These are phyloP conservation scores for Globisporangium cylindrosporum DNA, from an alignment of 352 stramenopile species.

Conservation along the genomic window DNA sequence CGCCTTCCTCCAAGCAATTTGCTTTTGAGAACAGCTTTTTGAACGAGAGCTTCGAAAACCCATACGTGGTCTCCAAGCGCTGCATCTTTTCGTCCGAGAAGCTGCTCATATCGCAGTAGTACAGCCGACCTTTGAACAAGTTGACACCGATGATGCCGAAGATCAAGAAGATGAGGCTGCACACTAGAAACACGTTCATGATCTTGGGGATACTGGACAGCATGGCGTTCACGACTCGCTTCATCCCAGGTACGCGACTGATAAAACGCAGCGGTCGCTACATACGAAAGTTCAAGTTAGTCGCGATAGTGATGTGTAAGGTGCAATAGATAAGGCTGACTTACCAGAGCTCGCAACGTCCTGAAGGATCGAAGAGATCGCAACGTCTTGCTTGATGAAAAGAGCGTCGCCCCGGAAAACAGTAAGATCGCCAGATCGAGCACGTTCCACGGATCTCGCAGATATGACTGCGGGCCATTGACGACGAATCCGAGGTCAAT, in stretches of 20 bases:
- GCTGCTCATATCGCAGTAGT: slow-evolving; percentile 55
- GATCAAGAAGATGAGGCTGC: slow-evolving; percentile 88
- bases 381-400: slow-evolving; percentile 39
- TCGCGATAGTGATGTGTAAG: background rate
- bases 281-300: slow-evolving; percentile 4
- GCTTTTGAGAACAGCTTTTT: slow-evolving; percentile 38
- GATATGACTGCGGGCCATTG: slow-evolving; percentile 52
- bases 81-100: slow-evolving; percentile 25
- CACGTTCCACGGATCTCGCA: slow-evolving; percentile 73
- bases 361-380: slow-evolving; percentile 60
- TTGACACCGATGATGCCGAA: slow-evolving; percentile 67
- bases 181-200: slow-evolving; percentile 79
- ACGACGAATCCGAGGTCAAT: slow-evolving; percentile 59
- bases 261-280: slow-evolving; percentile 66
- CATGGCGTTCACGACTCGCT: slow-evolving; percentile 76
- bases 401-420: slow-evolving; percentile 39
- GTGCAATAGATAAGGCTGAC: slow-evolving; percentile 10
- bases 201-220: slow-evolving; percentile 72
- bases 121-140: slow-evolving; percentile 86
- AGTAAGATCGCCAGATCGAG: slow-evolving; percentile 71
- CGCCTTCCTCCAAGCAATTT: slow-evolving; percentile 29
- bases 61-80: slow-evolving; percentile 28
- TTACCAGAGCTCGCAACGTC: slow-evolving; percentile 59
- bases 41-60: slow-evolving; percentile 40
- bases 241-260: slow-evolving; percentile 56